A percentile compares a stretch with the other conserved stretches of the same genome.
Conservation (phyloP, 495 filamentous ascomycete genomes). For the Aspergillus panamensis region DNA sequence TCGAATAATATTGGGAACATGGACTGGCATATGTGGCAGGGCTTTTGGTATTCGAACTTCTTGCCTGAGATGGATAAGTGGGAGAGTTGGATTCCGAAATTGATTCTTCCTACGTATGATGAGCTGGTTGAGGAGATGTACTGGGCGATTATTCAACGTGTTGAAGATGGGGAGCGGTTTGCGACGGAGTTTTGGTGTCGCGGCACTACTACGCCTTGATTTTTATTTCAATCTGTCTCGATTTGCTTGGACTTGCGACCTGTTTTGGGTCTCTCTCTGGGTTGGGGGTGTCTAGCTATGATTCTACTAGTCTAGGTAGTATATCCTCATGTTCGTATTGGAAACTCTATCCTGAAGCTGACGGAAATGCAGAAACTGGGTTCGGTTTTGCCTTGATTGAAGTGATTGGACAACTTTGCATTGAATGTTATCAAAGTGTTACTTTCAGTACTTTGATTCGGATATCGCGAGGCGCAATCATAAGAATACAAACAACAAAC, state of each 20-base stretch:
- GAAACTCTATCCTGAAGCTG: too few species aligned
- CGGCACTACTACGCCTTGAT: background rate
- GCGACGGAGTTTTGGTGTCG: background rate
- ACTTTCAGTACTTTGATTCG: too few species aligned
- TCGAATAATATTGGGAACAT: background rate
- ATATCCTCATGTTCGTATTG: too few species aligned
- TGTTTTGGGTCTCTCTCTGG: too few species aligned
- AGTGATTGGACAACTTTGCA: too few species aligned
- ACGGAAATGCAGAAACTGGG: too few species aligned
- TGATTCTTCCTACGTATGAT: constrained; percentile 20
- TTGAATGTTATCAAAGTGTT: too few species aligned
- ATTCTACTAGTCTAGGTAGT: too few species aligned
- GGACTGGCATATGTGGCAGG: constrained; percentile 21
- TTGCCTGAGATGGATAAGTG: constrained; percentile 26
- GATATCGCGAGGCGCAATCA: too few species aligned
- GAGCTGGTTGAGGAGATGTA: constrained; percentile 2
- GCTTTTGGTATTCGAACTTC: constrained; percentile 25
- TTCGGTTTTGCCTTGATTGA: too few species aligned
- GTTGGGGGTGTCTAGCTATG: too few species aligned
- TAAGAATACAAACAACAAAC: too few species aligned
- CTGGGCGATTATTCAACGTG: background rate
- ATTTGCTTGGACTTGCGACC: background rate
- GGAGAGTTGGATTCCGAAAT: constrained; percentile 14
- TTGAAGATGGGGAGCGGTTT: constrained; percentile 1
- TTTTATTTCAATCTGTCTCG: background rate